These are phyloP conservation scores for Entomophthora muscae DNA, from an alignment of 371 early-diverging fungal species.

Conservation along the genomic window DNA sequence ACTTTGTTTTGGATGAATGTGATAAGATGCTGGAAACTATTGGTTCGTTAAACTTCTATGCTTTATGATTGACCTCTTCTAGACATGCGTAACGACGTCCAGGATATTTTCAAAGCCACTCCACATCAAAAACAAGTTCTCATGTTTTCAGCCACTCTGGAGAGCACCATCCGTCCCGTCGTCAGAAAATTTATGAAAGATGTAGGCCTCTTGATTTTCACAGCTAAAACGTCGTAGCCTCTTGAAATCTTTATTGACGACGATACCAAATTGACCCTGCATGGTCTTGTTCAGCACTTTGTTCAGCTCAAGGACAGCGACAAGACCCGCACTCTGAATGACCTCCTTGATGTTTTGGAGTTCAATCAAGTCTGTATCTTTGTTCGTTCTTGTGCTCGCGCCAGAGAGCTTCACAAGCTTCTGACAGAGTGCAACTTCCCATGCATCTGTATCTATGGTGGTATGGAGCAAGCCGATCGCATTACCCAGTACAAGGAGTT, in stretches of 20 bases:
- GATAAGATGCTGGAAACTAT: slow-evolving; percentile 90
- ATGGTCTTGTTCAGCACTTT: slow-evolving; percentile 94
- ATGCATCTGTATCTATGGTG: slow-evolving; percentile 82
- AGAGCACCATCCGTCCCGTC: slow-evolving; percentile 77
- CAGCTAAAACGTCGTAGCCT: slow-evolving; percentile 26
- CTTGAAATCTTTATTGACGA: slow-evolving; percentile 96
- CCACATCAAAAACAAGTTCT: slow-evolving; percentile 97
- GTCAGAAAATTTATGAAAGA: slow-evolving; percentile 96
- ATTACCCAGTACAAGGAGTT: slow-evolving; percentile 86
- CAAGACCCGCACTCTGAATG: slow-evolving; percentile 87
- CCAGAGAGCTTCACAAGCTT: slow-evolving; percentile 72
- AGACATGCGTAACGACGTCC: slow-evolving; percentile 95
- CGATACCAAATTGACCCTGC: slow-evolving; percentile 93
- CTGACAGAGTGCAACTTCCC: slow-evolving; percentile 84
- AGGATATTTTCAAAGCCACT: slow-evolving; percentile 86
- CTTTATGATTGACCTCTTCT: neutral
- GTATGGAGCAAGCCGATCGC: slow-evolving; percentile 77
- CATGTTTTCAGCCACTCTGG: slow-evolving; percentile 95
- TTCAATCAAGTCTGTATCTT: slow-evolving; percentile 98
- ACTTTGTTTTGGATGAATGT: slow-evolving; percentile 98
- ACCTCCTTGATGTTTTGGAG: slow-evolving; percentile 82
- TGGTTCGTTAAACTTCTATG: slow-evolving; percentile 21
- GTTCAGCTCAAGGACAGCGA: slow-evolving; percentile 67
- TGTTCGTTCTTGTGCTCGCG: slow-evolving; percentile 83
- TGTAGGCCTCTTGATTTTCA: slow-evolving; percentile 14